Base-by-base conservation (phyloP, 129 eudicot species). In the Smallanthus sonchifolius region DNA sequence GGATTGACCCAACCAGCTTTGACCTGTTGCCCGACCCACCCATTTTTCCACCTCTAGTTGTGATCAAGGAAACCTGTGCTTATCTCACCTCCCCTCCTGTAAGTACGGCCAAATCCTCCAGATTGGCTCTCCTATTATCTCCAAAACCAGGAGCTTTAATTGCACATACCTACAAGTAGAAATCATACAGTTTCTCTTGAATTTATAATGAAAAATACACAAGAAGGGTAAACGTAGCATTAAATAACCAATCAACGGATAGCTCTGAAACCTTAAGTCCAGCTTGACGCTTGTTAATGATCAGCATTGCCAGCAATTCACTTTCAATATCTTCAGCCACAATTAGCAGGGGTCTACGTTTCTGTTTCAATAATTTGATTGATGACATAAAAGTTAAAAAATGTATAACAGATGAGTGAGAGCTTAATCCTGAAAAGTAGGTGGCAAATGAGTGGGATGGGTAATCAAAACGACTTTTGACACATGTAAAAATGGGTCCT, bases 81-180 rank as follows among this genome's bases (percentile, higher is more conserved):
- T 75, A 24, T 67, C 83, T 75, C 48, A 94, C 99, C 99, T 94
- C 96, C 73, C 92, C 99, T 64, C 99, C 97, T 37, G 99, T 94
- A 64, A 94, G 95, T 57, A 91, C 82, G 19, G 99, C 97, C 62
- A 94, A 85, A 61, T 94, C 99, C 72, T 91, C 99, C n/a, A 94
- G 67, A 81, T 85, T 94, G 61, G 99, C 93, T 85, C 96, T 83
- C 84, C 93, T 85, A 67, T 79, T 91, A 36, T 94, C 99, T 83
- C 99, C 99, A 85, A 94, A 94, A 49, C 99, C 99, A 67, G 99
- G 99, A 88, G 99, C 85, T 82, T 94, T 94, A 64, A 94, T 85
- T 73, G 99, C 99, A 83, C 99, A 94, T 57, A 94, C 97, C 99
- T 94, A 80, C 13, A 45, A 62, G 34, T 7, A 70, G 9, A 78